Evolutionary conservation across 768 basidiomycete genomes (phyloP), one percentile per base, ranked within the genome.

Genomic region (Gautieria morchelliformis): DNA sequence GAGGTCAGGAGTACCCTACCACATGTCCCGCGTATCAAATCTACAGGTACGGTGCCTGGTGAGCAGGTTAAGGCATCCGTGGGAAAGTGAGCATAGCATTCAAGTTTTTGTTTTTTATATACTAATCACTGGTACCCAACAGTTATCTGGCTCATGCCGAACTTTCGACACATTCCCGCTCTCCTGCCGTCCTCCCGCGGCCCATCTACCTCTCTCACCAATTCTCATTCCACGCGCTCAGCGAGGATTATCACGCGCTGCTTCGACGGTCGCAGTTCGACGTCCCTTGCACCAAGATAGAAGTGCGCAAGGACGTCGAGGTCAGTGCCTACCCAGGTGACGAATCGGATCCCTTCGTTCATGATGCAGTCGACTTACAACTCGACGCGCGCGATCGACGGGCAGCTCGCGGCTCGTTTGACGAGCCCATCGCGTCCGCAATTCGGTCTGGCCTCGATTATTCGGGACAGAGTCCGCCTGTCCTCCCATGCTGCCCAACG

Each of bases 201-300:
- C 76, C 88, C 0, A 76, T 96, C 32, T 95, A 95, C 68, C 82
- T 90, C 17, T 81, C 84, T 0, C 88, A 91, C 62, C 90, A 94
- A 59, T 90, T 95, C 66, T 75, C 83, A 11, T 95, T 95, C 74
- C 78, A 81, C 63, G 77, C 82, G 1, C 76, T 92, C 0, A 81
- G 82, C 12, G 82, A 85, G 60, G 84, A 92, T 62, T 89, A 91
- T 65, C 84, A 90, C 56, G 85, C 88, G 0, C 79, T 88, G n/a
- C 79, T 85, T 14, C 81, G 82, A 35, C 75, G 77, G 4, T 80
- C 79, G 60, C 79, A 81, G 54, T 74, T 87, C 47, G 81, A 83
- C 57, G 73, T 84, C 35, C 68, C 73, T 1, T 81, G 78, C 1
- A 50, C 64, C 39, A 82, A 79, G 75, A 78, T 93, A 55, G 80